Evolutionary conservation across 1,139 yeast species (phyloP), one percentile per base, ranked within the genome.

Genomic region (Yamadazyma friedrichii): DNA sequence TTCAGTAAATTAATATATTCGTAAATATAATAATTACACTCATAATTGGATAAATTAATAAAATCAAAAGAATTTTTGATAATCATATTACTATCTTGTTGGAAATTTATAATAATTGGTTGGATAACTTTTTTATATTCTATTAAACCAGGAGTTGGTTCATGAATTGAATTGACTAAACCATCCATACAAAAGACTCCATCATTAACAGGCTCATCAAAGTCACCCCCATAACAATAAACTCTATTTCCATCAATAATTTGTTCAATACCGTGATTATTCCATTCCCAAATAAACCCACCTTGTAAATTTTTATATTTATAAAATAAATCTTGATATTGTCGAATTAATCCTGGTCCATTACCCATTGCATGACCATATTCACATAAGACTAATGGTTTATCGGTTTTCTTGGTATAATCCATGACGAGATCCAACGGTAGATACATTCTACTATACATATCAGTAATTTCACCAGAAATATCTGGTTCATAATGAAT

Each of bases 201-300:
- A 42, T 64, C 69, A 45, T 64, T 52, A 12, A 62, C 56, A 25
- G 46, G 45, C 32, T 64, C 70, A 20, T 58, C 65, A 41, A 64
- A 64, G 40, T 64, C 70, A 22, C 70, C 70, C 2, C 70, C 70
- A 41, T 62, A 64, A 15, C 53, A 59, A 39, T 56, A 62, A 16
- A 45, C 51, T 15, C 42, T 42, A 11, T 44, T 31, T 24, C 53
- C 54, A 43, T 51, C 40, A 8, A 16, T n/a, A 35, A 45, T 32
- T 15, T 37, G 42, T 30, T 43, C 45, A 8, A 64, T 39, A 6
- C 70, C 70, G 45, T 64, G 70, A 42, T 62, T 62, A 5, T 64
- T 64, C 70, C 70, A 64, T 44, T 64, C 70, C 70, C 70, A 64
- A 22, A 64, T 50, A 44, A 61, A 64, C 5, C 70, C 70, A 11